Evolutionary conservation across 352 stramenopile genomes (phyloP), one percentile per base, ranked within the genome.

Genomic region (Globisporangium nodosum): DNA sequence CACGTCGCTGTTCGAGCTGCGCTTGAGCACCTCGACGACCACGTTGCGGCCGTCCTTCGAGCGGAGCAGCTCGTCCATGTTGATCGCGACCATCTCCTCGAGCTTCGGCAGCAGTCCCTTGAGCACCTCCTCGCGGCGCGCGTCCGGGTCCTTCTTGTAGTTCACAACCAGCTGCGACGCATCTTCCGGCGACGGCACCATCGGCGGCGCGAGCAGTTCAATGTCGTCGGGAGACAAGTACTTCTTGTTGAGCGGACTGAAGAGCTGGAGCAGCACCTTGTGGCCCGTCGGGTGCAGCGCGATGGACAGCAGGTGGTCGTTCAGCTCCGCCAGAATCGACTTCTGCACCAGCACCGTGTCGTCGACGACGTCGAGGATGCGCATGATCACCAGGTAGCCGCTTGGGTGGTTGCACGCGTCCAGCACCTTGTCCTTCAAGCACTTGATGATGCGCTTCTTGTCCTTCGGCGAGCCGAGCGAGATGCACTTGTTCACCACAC

Each of bases 341-440:
- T 96, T 97, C 56, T 97, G 88, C 52, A 96, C 88, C 7, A 94
- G 73, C 54, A 97, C 84, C 4, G 88, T 96, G 62, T 97, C 89
- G 58, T 97, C 88, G 5, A 96, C 83, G 1, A 96, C 89, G 49
- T 96, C 88, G 31, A 96, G 68, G 48, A 97, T 77, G 52, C 89
- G 84, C 72, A 92, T 73, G 61, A 97, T 90, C 43, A 96, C 84
- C 6, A 96, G 68, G 73, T 96, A 97, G 13, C 88, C 88, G 56
- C 88, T 94, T 6, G 85, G 88, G 71, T 97, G 88, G 68, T 96
- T 96, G 61, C 76, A 87, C 7, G 89, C 88, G 0, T 94, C 85
- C 31, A 92, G 59, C 33, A 96, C 85, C 68, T 96, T 96, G 70
- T 94, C 88, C 67, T 96, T 96, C 16, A 97, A 70, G 39, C 76